phyloP scores from a whole-genome alignment of 257 asterid genomes.

The Jaltomata sinuosa region DNA sequence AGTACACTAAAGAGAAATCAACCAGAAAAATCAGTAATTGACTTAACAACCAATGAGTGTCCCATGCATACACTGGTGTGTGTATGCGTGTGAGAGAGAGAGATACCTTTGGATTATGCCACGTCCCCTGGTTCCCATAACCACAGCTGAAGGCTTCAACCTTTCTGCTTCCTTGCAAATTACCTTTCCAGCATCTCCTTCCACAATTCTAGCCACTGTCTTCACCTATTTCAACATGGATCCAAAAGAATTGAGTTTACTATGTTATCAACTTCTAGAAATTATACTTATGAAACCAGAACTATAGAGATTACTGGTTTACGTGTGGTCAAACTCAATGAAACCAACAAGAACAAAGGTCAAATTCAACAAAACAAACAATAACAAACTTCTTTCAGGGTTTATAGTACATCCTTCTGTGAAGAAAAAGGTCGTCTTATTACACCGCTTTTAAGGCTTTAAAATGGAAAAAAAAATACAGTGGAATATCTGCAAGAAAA shows the following conservation, averaged over 20 bases:
- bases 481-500: background rate
- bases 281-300: background rate
- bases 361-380: background rate
- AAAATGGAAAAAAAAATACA: background rate
- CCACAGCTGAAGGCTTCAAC: conserved; percentile 85
- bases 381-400: background rate
- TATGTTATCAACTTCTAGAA: background rate
- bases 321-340: background rate
- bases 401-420: background rate
- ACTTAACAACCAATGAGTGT: background rate
- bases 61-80: background rate
- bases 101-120: conserved; percentile 62
- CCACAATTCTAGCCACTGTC: conserved; percentile 77
- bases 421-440: background rate
- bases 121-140: conserved; percentile 86
- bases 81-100: background rate
- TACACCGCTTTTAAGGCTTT: background rate
- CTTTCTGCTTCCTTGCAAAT: conserved; percentile 92
- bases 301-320: background rate
- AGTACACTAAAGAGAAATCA: conserved; percentile 18
- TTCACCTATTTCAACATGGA: conserved; percentile 36
- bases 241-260: background rate
- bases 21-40: background rate
- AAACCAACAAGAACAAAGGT: background rate
- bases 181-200: conserved; percentile 90